Conservation (phyloP, 2,329 filamentous ascomycete genomes). For the Hypoxylon sp. region DNA sequence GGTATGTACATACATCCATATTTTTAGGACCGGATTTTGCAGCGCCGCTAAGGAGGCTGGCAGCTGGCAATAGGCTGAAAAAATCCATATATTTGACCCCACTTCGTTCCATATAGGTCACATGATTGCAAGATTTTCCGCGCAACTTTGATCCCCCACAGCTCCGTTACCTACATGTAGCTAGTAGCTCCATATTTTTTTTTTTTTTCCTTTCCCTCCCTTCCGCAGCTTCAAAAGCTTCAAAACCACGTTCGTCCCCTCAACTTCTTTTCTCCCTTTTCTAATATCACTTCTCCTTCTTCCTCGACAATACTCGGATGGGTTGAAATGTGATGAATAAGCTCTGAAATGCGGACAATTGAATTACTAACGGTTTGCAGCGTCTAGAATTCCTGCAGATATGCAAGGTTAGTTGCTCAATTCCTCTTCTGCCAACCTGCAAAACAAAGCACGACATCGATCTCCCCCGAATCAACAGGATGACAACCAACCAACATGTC, state of each 20-base stretch:
- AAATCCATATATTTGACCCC: not conserved
- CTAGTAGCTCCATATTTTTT: conserved; percentile 15
- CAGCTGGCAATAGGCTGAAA: conserved; percentile 17
- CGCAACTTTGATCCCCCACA: conserved; percentile 24
- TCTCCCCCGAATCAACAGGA: conserved; percentile 66
- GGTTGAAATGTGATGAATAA: not conserved
- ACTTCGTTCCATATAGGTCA: conserved; percentile 7
- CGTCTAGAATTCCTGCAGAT: not conserved
- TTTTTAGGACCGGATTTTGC: conserved; percentile 31
- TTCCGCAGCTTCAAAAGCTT: conserved; percentile 53
- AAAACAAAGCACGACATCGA: conserved; percentile 6
- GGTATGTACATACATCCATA: not conserved
- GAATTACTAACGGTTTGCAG: not conserved
- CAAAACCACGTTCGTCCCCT: conserved; percentile 36
- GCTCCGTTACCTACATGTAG: too few relatives aligned
- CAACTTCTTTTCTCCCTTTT: conserved; percentile 36
- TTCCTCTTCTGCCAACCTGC: conserved; percentile 24
- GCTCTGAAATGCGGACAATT: not conserved
- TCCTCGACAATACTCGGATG: not conserved
- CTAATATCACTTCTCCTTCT: conserved; percentile 4
- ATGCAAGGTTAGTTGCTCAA: conserved; percentile 30
- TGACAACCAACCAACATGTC: conserved; percentile 78
- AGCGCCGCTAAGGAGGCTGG: conserved; percentile 14
- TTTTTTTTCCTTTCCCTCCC: conserved; percentile 33
- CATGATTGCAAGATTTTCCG: conserved; percentile 28